Evolutionary conservation across 176 grass and related monocot genomes (phyloP).

Genomic region (Lolium perenne): DNA sequence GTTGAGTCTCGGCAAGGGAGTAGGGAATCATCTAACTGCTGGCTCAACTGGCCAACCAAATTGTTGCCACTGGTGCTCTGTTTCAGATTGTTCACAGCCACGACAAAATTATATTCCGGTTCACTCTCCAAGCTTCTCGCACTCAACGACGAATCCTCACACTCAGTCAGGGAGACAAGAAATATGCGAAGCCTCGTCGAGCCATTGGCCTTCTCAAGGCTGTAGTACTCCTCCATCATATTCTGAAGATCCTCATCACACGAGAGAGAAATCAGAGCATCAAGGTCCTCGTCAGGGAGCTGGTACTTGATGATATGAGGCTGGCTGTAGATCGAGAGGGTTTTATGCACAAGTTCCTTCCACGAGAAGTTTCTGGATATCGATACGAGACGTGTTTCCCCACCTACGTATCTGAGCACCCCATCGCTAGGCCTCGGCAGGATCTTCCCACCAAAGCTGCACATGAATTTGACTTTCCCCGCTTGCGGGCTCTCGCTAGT

Average conservation of each 20-base stretch:
- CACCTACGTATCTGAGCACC: slow-evolving; percentile 84
- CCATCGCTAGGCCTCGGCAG: slow-evolving; percentile 89
- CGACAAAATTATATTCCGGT: slow-evolving; percentile 79
- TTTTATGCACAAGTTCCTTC: slow-evolving; percentile 73
- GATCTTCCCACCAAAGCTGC: slow-evolving; percentile 96
- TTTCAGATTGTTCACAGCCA: slow-evolving; percentile 81
- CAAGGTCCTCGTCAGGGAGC: slow-evolving; percentile 93
- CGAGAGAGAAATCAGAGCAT: slow-evolving; percentile 90
- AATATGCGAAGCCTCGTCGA: slow-evolving; percentile 78
- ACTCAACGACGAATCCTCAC: slow-evolving; percentile 54
- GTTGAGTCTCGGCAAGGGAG: slow-evolving; percentile 40
- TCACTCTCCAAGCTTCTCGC: slow-evolving; percentile 55
- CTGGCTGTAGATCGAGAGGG: slow-evolving; percentile 69
- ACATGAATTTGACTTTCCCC: slow-evolving; percentile 85
- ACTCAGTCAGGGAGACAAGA: slow-evolving; percentile 70
- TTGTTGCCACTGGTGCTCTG: slow-evolving; percentile 69
- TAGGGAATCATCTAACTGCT: slow-evolving; percentile 50
- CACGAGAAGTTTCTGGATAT: slow-evolving; percentile 66
- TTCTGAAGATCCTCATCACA: slow-evolving; percentile 93
- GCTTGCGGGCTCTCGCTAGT: slow-evolving; percentile 55
- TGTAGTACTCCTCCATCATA: slow-evolving; percentile 94
- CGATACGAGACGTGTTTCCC: slow-evolving; percentile 80
- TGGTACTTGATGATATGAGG: slow-evolving; percentile 96
- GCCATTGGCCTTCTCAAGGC: slow-evolving; percentile 68
- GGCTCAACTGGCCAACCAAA: slow-evolving; percentile 57